These are phyloP conservation scores for Eucalyptus tenuipes DNA, from an alignment of 345 rosid species.

Conservation along the genomic window DNA sequence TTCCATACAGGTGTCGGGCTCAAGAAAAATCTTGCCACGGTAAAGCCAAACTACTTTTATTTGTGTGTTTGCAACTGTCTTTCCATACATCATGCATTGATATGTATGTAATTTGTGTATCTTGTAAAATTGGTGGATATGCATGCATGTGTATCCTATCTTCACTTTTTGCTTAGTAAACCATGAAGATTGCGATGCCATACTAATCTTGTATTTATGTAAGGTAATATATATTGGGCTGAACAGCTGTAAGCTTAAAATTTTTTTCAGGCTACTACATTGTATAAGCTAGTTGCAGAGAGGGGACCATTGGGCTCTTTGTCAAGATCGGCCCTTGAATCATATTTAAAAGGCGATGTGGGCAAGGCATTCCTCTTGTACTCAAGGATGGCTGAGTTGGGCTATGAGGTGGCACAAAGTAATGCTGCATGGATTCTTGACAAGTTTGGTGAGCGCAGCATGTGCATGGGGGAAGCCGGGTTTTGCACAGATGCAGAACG, in stretches of 20 bases:
- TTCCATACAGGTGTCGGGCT: constrained; percentile 95
- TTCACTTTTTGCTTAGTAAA: background rate
- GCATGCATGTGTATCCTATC: background rate
- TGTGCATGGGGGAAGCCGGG: constrained; percentile 96
- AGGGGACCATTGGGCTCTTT: constrained; percentile 98
- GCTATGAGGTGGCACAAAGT: constrained; percentile 96
- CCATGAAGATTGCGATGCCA: background rate
- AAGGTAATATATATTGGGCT: background rate
- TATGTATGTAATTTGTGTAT: background rate
- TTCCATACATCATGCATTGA: background rate
- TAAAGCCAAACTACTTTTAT: constrained; percentile 3
- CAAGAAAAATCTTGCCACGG: constrained; percentile 66
- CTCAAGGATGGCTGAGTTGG: constrained; percentile 96
- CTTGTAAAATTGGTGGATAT: background rate
- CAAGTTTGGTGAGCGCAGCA: constrained; percentile 80
- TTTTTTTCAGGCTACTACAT: constrained; percentile 62
- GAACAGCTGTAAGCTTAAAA: background rate
- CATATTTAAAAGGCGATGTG: constrained; percentile 86
- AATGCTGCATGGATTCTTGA: constrained; percentile 99
- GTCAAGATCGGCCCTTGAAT: constrained; percentile 97
- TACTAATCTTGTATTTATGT: background rate
- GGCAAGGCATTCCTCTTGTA: constrained; percentile 83
- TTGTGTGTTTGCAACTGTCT: background rate
- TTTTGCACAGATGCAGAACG: constrained; percentile 81
- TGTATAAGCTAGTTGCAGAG: constrained; percentile 95